These are phyloP conservation scores for Dioszegia hungarica DNA, from an alignment of 768 basidiomycete genomes.

Conservation along the genomic window DNA sequence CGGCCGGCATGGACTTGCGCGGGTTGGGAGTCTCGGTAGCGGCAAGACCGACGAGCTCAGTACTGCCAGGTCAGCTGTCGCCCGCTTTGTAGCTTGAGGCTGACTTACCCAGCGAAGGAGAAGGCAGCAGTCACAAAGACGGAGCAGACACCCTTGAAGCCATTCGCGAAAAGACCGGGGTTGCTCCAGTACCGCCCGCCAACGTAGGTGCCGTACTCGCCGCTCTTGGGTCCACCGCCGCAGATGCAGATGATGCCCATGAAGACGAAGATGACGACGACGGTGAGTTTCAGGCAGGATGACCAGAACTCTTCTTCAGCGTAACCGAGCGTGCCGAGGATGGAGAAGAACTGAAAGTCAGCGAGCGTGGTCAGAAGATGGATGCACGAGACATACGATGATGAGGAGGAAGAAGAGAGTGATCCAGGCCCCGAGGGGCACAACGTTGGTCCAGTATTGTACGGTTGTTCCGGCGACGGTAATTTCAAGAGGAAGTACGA, in stretches of 20 bases:
- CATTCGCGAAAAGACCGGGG: conserved; percentile 66
- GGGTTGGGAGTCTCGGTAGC: conserved; percentile 72
- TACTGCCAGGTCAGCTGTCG: conserved; percentile 57
- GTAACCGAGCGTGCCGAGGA: conserved; percentile 41
- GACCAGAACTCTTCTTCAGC: conserved; percentile 43
- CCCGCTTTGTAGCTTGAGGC: conserved; percentile 54
- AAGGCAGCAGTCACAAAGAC: conserved; percentile 80
- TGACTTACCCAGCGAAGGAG: conserved; percentile 53
- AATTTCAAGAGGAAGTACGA: conserved; percentile 41
- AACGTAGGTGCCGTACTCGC: conserved; percentile 51
- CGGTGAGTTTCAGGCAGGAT: conserved; percentile 14
- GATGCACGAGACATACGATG: conserved; percentile 54
- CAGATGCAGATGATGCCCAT: conserved; percentile 69
- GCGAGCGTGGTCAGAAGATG: conserved; percentile 59
- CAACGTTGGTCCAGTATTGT: conserved; percentile 33
- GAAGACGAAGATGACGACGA: conserved; percentile 31
- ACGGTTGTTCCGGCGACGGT: conserved; percentile 39
- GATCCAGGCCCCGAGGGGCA: conserved; percentile 39
- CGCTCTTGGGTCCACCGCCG: conserved; percentile 67
- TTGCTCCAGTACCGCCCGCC: conserved; percentile 61
- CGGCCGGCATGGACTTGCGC: conserved; percentile 59
- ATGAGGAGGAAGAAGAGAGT: conserved; percentile 28
- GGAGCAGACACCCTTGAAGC: conserved; percentile 69
- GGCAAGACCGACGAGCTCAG: conserved; percentile 72
- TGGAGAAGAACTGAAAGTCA: conserved; percentile 22